phyloP scores from a whole-genome alignment of 345 rosid genomes.

The Rhodomyrtus tomentosa region DNA sequence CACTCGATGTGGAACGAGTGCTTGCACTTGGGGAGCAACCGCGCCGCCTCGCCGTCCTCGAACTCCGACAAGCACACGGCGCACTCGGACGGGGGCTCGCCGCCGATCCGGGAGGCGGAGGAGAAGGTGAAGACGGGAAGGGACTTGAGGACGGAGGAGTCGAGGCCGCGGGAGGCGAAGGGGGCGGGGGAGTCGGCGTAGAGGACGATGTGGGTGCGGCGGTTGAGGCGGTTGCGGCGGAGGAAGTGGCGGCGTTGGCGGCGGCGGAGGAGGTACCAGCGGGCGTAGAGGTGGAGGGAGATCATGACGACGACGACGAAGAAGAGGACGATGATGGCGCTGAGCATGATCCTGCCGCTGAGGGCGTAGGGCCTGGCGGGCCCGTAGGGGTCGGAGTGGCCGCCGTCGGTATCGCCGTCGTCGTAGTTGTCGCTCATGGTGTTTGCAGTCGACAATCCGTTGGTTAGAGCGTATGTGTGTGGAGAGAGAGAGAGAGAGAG shows the following conservation, averaged over 20 bases:
- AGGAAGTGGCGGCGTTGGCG: conserved; percentile 32
- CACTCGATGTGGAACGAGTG: conserved; percentile 81
- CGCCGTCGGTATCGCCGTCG: accelerated
- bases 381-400: no score
- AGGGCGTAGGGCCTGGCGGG: conserved; percentile 23
- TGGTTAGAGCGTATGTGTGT: neutral
- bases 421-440: neutral
- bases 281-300: conserved; percentile 77
- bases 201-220: conserved; percentile 38
- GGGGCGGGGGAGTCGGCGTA: conserved; percentile 26
- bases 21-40: conserved; percentile 66
- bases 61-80: conserved; percentile 85
- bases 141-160: conserved; percentile 37
- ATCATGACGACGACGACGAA: conserved; percentile 58
- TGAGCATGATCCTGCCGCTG: conserved; percentile 67
- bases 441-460: neutral
- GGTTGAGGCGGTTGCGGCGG: conserved; percentile 27
- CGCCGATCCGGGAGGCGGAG: conserved; percentile 22
- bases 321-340: conserved; percentile 53
- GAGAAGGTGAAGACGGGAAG: conserved; percentile 61
- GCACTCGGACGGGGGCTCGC: conserved; percentile 47
- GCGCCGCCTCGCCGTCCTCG: conserved; percentile 68
- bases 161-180: conserved; percentile 38
- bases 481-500: neutral
- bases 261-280: conserved; percentile 70